These are phyloP conservation scores for Camellia lanceoleosa DNA, from an alignment of 148 eudicot species.

Conservation along the genomic window DNA sequence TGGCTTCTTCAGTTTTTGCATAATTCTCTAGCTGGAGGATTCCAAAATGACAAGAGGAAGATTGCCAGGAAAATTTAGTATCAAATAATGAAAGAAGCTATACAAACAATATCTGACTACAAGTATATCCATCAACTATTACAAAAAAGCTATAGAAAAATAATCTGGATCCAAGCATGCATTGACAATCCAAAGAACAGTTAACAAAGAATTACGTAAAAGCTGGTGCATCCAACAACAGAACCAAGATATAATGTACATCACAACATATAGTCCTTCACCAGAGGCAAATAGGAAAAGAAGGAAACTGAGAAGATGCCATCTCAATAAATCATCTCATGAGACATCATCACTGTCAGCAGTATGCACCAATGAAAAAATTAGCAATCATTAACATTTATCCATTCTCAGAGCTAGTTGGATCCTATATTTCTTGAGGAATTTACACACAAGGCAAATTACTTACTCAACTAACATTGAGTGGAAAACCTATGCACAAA, in stretches of 20 bases:
- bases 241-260: background rate
- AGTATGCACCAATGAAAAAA: no score
- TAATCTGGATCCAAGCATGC: background rate
- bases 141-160: background rate
- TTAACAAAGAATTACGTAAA: background rate
- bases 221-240: background rate
- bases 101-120: background rate
- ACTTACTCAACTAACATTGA: no score
- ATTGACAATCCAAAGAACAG: background rate
- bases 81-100: background rate
- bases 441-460: no score
- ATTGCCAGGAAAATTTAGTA: background rate
- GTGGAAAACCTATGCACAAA: no score
- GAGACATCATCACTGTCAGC: no score
- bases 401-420: no score
- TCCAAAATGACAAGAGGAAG: conserved; percentile 8
- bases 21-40: conserved; percentile 76
- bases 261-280: background rate
- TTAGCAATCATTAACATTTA: no score
- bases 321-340: no score
- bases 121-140: background rate
- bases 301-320: background rate
- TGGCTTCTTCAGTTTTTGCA: conserved; percentile 92
- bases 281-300: background rate
- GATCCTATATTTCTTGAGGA: no score